Evolutionary conservation across 352 stramenopile species (phyloP), one percentile per base, ranked within the genome.

Genomic region (Globisporangium nodosum): DNA sequence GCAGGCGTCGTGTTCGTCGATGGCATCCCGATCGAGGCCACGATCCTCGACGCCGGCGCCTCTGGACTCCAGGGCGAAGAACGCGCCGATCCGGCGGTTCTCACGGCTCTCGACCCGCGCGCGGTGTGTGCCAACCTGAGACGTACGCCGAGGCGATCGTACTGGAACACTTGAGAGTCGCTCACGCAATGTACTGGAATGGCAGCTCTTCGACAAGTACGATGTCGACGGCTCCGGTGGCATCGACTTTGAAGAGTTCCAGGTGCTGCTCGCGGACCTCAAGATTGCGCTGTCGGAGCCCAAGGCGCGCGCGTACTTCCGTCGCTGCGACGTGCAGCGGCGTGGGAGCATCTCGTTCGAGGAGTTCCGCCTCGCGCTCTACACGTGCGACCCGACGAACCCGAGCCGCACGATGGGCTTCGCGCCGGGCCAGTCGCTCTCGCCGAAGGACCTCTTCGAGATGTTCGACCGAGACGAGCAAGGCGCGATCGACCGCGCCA

Each of bases 121-220:
- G 66, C 54, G 52, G 79, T 89, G 61, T 35, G 76, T 71, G 18
- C 8, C 31, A 18, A 15, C 1, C 37, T 52, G 11, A 8, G 11
- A 16, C 15, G 40, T 52, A 7, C 13, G 5, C 1, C 0, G 33
- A 6, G 33, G 33, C 33, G 33, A 37, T 6, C 4, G 9, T 37
- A 37, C 6, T 37, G 33, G 6, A 37, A 6, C 9, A 37, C 49
- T 40, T 6, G 11, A 0, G 30, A 31, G 5, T 11, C 30, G 46
- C 49, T 39, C 31, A 33, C 18, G 39, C 13, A 39, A 37, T 49
- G 31, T 39, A 15, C 35, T 1, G 12, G 48, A 43, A 16, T 59
- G 12, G 13, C 20, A 93, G 84, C 71, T 93, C 37, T 93, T 93
- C 53, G 73, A 88, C 60, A 90, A 93, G 54, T 93, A 92, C 63